Percentiles rank a stretch among this genome's conserved stretches.
Conservation (phyloP, 2,329 filamentous ascomycete genomes). For the Colletotrichum graminicola region DNA sequence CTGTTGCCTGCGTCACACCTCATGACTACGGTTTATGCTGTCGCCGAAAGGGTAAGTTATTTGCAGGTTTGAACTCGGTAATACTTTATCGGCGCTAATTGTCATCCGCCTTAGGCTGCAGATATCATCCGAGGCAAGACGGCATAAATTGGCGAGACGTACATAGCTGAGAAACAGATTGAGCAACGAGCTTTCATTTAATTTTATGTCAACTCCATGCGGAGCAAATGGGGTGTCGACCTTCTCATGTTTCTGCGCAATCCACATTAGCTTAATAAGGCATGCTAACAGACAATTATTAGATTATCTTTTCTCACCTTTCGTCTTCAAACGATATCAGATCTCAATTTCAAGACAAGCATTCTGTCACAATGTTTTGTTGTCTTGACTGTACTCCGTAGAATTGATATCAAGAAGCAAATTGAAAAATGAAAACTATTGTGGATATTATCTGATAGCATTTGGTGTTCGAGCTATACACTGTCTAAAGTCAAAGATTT, state of each 20-base stretch:
- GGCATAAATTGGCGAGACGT: neutral
- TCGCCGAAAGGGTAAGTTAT: slow-evolving; percentile 48
- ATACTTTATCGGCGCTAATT: neutral
- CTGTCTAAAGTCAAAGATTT: rapidly evolving
- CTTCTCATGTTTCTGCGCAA: neutral
- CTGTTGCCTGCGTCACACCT: slow-evolving; percentile 48
- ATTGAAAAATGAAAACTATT: no score
- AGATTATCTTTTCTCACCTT: no score
- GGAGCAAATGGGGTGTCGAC: neutral
- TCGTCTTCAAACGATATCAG: no score
- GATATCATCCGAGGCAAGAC: slow-evolving; percentile 31
- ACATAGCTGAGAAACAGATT: no score
- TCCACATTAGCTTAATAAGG: neutral
- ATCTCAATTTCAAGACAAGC: neutral
- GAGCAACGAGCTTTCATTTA: neutral
- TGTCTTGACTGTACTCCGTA: neutral
- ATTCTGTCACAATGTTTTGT: neutral
- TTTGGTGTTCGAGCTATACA: neutral
- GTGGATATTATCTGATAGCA: neutral
- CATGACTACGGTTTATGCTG: slow-evolving; percentile 53
- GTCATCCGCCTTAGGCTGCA: slow-evolving; percentile 1
- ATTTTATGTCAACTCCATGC: neutral
- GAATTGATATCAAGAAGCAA: neutral
- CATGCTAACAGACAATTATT: neutral
- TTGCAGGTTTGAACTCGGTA: rapidly evolving